A percentile compares a stretch with the other conserved stretches of the same genome.
Conservation (phyloP, 2,329 filamentous ascomycete species). For the Grosmannia penicillata region DNA sequence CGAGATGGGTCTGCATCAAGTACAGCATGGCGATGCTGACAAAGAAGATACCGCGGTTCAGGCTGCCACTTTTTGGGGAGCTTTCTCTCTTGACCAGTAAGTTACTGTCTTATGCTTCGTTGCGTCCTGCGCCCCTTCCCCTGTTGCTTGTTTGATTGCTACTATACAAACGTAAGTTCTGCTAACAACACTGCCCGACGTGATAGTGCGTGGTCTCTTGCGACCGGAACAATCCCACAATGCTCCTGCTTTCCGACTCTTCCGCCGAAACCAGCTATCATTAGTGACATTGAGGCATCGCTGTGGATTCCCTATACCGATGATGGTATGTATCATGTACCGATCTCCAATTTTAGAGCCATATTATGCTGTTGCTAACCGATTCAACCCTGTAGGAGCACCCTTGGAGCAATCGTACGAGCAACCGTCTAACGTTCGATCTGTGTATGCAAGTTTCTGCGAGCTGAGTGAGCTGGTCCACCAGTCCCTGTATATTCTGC, state of each 20-base stretch:
- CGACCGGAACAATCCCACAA: conserved; percentile 45
- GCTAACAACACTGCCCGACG: no score
- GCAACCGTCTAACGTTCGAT: conserved; percentile 53
- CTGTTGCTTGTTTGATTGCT: neutral
- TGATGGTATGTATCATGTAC: conserved; percentile 30
- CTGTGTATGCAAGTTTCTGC: conserved; percentile 54
- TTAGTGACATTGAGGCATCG: conserved; percentile 44
- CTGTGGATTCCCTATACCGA: conserved; percentile 45
- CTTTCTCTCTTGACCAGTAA: conserved; percentile 49
- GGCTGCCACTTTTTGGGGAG: conserved; percentile 46
- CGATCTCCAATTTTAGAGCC: no score
- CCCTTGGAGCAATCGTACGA: conserved; percentile 39
- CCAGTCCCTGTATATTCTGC: conserved; percentile 55
- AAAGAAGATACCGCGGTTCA: conserved; percentile 43
- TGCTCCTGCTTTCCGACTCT: conserved; percentile 41
- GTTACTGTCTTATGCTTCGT: no score
- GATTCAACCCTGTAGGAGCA: no score
- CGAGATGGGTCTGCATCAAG: conserved; percentile 53
- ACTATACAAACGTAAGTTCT: no score
- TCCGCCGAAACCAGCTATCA: conserved; percentile 44
- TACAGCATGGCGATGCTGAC: conserved; percentile 28
- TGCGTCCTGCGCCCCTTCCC: neutral
- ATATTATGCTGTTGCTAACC: no score
- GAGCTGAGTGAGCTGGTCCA: conserved; percentile 62
- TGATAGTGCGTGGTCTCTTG: conserved; percentile 54